Evolutionary conservation across 75 land plant genomes (phyloP), one percentile per base, ranked within the genome.

Genomic region (Pinus albicaulis): DNA sequence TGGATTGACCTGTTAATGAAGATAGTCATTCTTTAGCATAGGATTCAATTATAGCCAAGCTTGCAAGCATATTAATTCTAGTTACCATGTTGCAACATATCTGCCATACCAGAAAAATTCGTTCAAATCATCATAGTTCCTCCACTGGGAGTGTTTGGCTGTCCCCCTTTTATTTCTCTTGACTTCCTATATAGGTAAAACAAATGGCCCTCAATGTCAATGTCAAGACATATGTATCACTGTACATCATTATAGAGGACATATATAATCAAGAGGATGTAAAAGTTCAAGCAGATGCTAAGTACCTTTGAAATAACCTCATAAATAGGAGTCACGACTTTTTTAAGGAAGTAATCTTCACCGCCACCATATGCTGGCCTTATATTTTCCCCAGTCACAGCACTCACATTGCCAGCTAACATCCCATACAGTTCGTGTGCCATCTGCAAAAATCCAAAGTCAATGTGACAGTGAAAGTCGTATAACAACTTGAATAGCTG

Each of bases 71-170:
- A 72, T 22, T n/a, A 72, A 72, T 24, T 72, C 28, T 52, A 16
- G 19, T 5, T 13, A 24, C 17, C 11, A 72, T 17, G n/a, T 17
- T 59, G 60, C 10, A 59, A 59, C 0, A 17, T 59, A 59, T 59
- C 14, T 22, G 17, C 3, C 57, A 31, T 44, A 95, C 99, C 99
- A 98, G 90, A 98, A 98, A 77, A 76, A 98, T 78, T 98, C 99
- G 71, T 98, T 98, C 60, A 98, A 80, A 72, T 98, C 99, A 77
- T 98, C 99, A 74, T 98, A 98, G 77, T 98, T 98, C 36, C 99
- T 90, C 99, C 99, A 98, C 36, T 78, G 74, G 5, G 99, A 95
- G 82, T 98, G 89, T 24, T 87, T 87, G 60, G 98, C 88, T 28
- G 81, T 86, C n/a, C 93, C 96, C 73, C 60, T 75, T 83, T 76